Percentiles rank a stretch among this genome's conserved stretches.
These are phyloP conservation scores for Gypsophila paniculata DNA, from an alignment of 179 eudicot genomes.

Conservation along the genomic window DNA sequence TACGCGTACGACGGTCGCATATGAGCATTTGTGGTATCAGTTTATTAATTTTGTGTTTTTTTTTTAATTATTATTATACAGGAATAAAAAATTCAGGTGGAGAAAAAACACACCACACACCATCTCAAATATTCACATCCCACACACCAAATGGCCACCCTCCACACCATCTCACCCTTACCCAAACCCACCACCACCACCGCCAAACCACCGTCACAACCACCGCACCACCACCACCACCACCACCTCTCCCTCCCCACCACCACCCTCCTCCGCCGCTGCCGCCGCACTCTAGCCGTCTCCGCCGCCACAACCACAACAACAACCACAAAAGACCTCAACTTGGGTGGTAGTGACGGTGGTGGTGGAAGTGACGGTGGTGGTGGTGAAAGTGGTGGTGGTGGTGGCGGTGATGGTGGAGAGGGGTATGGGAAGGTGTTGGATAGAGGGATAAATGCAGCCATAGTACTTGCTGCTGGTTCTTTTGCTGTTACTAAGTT, in stretches of 20 bases:
- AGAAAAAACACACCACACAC: slow-evolving; percentile 14
- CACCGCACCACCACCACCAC: slow-evolving; percentile 6
- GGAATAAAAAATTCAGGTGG: background rate
- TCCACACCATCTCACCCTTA: slow-evolving; percentile 26
- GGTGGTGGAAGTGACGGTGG: slow-evolving; percentile 41
- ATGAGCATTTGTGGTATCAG: too few species aligned
- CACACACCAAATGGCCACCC: slow-evolving; percentile 31
- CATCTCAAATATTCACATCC: background rate
- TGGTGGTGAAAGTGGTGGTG: slow-evolving; percentile 12
- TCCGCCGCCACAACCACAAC: slow-evolving; percentile 33
- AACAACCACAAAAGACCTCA: slow-evolving; percentile 41
- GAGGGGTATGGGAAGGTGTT: slow-evolving; percentile 40
- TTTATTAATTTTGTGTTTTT: too few species aligned
- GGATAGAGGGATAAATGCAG: slow-evolving; percentile 77
- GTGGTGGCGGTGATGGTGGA: slow-evolving; percentile 23
- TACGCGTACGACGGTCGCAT: too few species aligned
- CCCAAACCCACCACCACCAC: slow-evolving; percentile 22
- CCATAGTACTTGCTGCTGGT: slow-evolving; percentile 83
- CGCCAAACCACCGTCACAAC: slow-evolving; percentile 7
- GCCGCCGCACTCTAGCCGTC: slow-evolving; percentile 24
- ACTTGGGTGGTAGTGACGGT: slow-evolving; percentile 57
- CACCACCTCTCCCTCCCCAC: slow-evolving; percentile 4
- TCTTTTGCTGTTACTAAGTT: slow-evolving; percentile 74
- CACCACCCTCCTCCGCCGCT: slow-evolving; percentile 5
- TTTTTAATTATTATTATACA: too few species aligned